Evolutionary conservation across 768 basidiomycete species (phyloP).

Genomic region (Tulasnella sp.): DNA sequence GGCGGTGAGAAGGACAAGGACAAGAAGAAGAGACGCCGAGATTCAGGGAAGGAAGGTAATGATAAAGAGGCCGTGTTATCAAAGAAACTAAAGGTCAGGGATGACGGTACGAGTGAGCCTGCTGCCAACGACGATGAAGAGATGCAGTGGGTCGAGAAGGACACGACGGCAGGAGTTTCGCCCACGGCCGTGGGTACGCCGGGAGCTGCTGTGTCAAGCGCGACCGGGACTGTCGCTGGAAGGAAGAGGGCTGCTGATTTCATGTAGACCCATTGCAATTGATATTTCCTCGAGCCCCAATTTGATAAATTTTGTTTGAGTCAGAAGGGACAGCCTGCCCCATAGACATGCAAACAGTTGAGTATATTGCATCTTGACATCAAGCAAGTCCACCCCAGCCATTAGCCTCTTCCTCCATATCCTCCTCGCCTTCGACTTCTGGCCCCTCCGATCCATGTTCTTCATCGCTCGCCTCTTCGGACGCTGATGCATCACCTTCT

Average conservation of each 20-base stretch:
- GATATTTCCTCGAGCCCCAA: too few relatives aligned
- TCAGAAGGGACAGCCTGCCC: too few relatives aligned
- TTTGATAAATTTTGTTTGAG: too few relatives aligned
- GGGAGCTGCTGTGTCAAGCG: too few relatives aligned
- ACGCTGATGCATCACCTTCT: conserved; percentile 23
- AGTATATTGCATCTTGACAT: conserved; percentile 1
- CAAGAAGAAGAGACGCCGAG: conserved; percentile 33
- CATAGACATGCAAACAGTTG: too few relatives aligned
- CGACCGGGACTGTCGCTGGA: conserved; percentile 23
- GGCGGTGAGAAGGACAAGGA: conserved; percentile 25
- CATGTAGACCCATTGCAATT: too few relatives aligned
- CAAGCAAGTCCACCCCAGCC: neutral
- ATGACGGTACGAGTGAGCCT: conserved; percentile 38
- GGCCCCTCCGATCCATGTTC: conserved; percentile 19
- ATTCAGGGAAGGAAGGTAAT: conserved; percentile 26
- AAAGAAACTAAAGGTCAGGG: conserved; percentile 64
- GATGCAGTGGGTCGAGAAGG: conserved; percentile 19
- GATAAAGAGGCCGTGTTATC: conserved; percentile 38
- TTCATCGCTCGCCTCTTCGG: conserved; percentile 13
- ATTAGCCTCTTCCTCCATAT: conserved; percentile 22
- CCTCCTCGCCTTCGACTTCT: conserved; percentile 21
- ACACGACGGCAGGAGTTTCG: conserved; percentile 23
- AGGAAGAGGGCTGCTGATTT: conserved; percentile 70
- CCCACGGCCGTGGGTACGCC: conserved; percentile 22
- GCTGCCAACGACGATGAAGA: conserved; percentile 27